These are phyloP conservation scores for Pseudogymnoascus sp. DNA, from an alignment of 2,329 filamentous ascomycete species.

Conservation along the genomic window DNA sequence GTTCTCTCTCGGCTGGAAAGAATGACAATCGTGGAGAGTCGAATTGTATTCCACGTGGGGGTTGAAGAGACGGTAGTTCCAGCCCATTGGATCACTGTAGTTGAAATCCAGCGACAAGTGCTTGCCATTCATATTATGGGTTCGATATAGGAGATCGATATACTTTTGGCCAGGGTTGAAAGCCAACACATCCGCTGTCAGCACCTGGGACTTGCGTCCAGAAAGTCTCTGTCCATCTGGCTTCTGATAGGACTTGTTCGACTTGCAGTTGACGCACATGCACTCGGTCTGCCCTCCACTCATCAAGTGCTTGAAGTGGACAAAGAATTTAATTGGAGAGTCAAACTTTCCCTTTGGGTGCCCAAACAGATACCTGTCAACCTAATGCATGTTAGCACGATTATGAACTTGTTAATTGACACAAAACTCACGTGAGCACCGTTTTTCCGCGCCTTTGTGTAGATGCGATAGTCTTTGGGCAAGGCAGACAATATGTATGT, in stretches of 20 bases:
- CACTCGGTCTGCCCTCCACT: conserved; percentile 1
- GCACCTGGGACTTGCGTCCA: background rate
- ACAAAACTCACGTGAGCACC: background rate
- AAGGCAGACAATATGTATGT: background rate
- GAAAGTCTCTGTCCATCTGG: background rate
- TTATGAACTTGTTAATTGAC: background rate
- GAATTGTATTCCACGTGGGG: background rate
- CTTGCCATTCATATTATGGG: background rate
- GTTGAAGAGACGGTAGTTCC: conserved; percentile 6
- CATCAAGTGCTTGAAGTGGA: conserved; percentile 13
- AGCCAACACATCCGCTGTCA: background rate
- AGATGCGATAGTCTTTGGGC: background rate
- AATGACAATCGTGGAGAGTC: conserved; percentile 2
- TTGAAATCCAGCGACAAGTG: background rate
- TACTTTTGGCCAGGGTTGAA: conserved; percentile 1
- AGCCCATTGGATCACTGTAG: background rate
- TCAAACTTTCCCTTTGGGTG: conserved; percentile 11
- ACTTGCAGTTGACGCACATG: conserved; percentile 9
- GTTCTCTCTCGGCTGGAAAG: conserved; percentile 11
- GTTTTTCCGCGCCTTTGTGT: background rate
- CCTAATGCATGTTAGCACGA: background rate
- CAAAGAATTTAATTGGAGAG: conserved; percentile 12
- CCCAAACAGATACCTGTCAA: conserved; percentile 13
- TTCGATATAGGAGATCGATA: conserved; percentile 8
- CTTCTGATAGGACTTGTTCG: background rate